Percentiles rank a stretch among this genome's conserved stretches.
phyloP scores from a whole-genome alignment of 164 flowering plant species.

The Euptelea pleiosperma region DNA sequence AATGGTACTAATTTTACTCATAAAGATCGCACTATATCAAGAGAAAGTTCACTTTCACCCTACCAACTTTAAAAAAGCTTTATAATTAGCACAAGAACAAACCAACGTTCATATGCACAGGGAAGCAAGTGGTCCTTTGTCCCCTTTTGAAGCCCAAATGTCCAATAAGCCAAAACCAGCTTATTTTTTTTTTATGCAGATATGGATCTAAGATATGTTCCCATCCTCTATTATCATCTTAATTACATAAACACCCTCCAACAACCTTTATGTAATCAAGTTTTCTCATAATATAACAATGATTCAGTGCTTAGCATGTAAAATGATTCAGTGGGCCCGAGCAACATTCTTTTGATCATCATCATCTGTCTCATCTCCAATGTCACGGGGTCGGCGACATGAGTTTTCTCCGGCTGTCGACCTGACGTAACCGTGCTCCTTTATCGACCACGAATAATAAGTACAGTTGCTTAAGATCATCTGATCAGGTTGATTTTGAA shows the following conservation, averaged over 20 bases:
- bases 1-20: background rate
- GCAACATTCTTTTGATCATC: too few species aligned
- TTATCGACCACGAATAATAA: too few species aligned
- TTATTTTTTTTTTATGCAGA: constrained; percentile 1
- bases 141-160: background rate
- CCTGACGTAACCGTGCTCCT: too few species aligned
- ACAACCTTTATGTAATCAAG: background rate
- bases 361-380: too few species aligned
- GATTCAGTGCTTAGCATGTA: too few species aligned
- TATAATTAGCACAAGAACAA: constrained; percentile 15
- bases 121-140: constrained; percentile 19
- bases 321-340: too few species aligned
- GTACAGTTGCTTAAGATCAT: too few species aligned
- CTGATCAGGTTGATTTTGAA: too few species aligned
- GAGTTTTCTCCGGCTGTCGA: too few species aligned
- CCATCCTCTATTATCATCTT: background rate
- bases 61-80: background rate
- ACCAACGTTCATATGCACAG: constrained; percentile 42
- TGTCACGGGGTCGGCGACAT: too few species aligned
- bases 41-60: background rate
- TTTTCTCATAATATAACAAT: too few species aligned
- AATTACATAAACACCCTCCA: background rate
- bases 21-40: background rate
- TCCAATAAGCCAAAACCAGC: constrained; percentile 8
- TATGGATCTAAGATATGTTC: too few species aligned